phyloP scores from a whole-genome alignment of 2,329 filamentous ascomycete genomes.

The Penicillium psychrosexuale region DNA sequence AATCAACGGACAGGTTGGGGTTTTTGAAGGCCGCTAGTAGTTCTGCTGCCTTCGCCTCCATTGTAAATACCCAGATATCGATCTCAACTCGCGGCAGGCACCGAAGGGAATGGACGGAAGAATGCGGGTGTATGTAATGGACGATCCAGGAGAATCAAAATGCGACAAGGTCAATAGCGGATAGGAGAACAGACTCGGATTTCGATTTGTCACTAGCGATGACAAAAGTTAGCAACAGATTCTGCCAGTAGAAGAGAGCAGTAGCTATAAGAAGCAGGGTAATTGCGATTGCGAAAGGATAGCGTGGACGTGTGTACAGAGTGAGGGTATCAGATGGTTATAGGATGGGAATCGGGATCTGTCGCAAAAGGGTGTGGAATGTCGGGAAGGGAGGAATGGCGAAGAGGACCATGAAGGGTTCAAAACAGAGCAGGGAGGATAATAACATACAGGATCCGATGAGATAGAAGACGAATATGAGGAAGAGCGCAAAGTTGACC shows the following conservation, averaged over 20 bases:
- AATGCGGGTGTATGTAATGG: conserved; percentile 5
- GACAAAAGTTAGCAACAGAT: not conserved
- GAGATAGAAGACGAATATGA: not conserved
- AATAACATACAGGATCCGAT: not conserved
- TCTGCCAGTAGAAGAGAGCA: not conserved
- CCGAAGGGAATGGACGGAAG: conserved; percentile 19
- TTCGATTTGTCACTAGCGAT: not conserved
- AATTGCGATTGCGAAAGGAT: not conserved
- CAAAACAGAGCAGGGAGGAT: no score
- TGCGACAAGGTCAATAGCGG: not conserved
- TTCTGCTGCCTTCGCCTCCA: conserved; percentile 57
- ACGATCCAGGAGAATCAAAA: not conserved
- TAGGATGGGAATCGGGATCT: not conserved
- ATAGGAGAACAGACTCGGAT: not conserved
- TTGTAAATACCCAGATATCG: conserved; percentile 28
- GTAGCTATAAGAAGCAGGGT: not conserved
- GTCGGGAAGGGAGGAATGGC: not conserved
- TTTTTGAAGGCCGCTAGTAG: conserved; percentile 56
- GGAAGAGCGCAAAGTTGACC: conserved; percentile 2
- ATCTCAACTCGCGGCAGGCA: conserved; percentile 10
- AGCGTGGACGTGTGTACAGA: not conserved
- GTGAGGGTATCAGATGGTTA: not conserved
- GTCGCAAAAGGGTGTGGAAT: not conserved
- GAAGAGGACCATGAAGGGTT: not conserved
- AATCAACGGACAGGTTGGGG: conserved; percentile 65